These are phyloP conservation scores for Paecilomyces variotii DNA, from an alignment of 2,329 filamentous ascomycete genomes.

Conservation along the genomic window DNA sequence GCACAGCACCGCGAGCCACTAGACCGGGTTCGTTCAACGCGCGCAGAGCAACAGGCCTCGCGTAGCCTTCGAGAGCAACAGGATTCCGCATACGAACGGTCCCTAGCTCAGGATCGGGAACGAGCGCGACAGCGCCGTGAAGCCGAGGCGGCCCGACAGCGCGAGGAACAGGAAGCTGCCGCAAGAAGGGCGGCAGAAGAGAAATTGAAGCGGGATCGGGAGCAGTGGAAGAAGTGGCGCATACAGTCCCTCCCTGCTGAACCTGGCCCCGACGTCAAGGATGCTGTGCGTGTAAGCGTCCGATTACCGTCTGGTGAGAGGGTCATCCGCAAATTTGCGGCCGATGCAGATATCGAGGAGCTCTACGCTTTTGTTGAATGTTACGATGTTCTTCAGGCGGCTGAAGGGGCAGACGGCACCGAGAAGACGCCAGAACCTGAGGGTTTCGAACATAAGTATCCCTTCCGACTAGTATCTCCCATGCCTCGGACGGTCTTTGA, in stretches of 20 bases:
- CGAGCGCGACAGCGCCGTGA: conserved; percentile 69
- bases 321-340: conserved; percentile 66
- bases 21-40: conserved; percentile 63
- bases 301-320: conserved; percentile 60
- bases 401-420: conserved; percentile 26
- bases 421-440: conserved; percentile 42
- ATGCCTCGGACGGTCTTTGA: conserved; percentile 79
- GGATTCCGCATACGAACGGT: conserved; percentile 88
- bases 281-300: conserved; percentile 63
- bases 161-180: conserved; percentile 58
- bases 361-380: conserved; percentile 96
- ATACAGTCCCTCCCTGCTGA: conserved; percentile 59
- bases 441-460: conserved; percentile 70
- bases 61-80: conserved; percentile 78
- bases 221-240: conserved; percentile 77
- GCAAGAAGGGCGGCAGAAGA: conserved; percentile 56
- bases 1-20: conserved; percentile 69
- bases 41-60: conserved; percentile 72
- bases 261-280: conserved; percentile 55
- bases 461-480: conserved; percentile 76
- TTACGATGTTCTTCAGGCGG: conserved; percentile 54
- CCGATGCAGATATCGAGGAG: conserved; percentile 69
- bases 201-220: conserved; percentile 44
- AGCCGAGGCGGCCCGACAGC: conserved; percentile 57
- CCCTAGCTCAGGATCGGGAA: conserved; percentile 78